Evolutionary conservation across 768 basidiomycete species (phyloP), one percentile per base, ranked within the genome.

Genomic region (Termitomyces sp.): DNA sequence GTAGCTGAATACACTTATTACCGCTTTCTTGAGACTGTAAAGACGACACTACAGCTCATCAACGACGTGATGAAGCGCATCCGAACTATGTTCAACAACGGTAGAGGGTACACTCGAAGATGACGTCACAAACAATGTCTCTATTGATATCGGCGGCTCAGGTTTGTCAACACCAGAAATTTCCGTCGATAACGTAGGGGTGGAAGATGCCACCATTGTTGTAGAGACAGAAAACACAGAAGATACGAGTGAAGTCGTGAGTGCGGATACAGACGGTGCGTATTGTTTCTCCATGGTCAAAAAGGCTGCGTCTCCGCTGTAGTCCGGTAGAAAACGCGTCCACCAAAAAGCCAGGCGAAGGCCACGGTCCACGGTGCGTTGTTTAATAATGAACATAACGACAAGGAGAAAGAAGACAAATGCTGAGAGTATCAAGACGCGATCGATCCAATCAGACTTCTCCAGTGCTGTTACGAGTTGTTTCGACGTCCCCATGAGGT

Each of bases 381-480:
- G 87, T 72, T 97, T 93, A 66, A 98, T 67, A 63, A 99, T 89
- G 66, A 91, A 95, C 27, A 88, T 79, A 7, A 94, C 86, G 33
- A 91, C 88, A 18, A 95, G 82, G 59, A 86, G 61, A 76, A 99
- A 99, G 71, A 98, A 91, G 12, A 78, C 69, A 37, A 98, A 84
- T 0, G 84, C 91, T 2, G 85, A 78, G 56, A 94, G 74, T 65
- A 99, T 88, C 61, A 98, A 75, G 31, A 97, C 70, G 6, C 95
- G 88, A 76, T 99, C 97, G 20, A 95, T 76, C 85, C 91, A 88
- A 76, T 98, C 95, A 16, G 94, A 83, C 60, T 88, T 88, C 73
- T 97, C 92, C 50, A 99, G 85, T 0, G 88, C 85, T 15, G 88
- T 91, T 63, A 98, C 86, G 61, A 99, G 84, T 30, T 88, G 81